Evolutionary conservation across 2,329 filamentous ascomycete species (phyloP).

Genomic region (Hypocreales sp.): DNA sequence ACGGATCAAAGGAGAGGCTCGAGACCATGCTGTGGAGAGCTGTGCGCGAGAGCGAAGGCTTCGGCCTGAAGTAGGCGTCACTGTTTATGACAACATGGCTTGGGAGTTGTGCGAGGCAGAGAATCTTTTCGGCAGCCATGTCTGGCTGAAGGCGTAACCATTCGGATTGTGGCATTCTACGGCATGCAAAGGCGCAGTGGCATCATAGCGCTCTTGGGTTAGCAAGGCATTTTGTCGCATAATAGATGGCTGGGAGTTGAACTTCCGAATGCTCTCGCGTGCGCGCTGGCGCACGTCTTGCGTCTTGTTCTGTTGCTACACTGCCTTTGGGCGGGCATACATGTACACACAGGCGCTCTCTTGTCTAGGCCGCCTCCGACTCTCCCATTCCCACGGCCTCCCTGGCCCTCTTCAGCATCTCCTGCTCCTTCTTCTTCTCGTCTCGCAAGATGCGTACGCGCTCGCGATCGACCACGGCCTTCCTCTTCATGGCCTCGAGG

Average conservation of each 20-base stretch:
- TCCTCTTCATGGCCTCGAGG: conserved; percentile 36
- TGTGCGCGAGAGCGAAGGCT: conserved; percentile 81
- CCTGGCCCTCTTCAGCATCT: conserved; percentile 24
- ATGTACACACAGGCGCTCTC: conserved; percentile 1
- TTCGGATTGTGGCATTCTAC: no score
- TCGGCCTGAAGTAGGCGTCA: conserved; percentile 58
- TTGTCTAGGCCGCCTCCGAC: conserved; percentile 13
- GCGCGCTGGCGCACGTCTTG: no score
- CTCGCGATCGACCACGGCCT: conserved; percentile 37
- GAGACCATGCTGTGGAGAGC: conserved; percentile 67
- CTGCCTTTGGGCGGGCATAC: background rate
- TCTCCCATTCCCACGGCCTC: conserved; percentile 21
- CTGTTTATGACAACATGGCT: conserved; percentile 5
- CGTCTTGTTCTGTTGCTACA: background rate
- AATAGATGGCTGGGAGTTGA: no score
- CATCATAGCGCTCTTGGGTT: background rate
- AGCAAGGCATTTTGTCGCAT: background rate
- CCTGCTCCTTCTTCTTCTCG: conserved; percentile 46
- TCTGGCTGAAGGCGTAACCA: no score
- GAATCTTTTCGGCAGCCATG: no score
- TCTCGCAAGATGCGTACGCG: conserved; percentile 35
- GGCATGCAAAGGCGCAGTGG: no score
- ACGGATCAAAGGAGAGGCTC: conserved; percentile 48
- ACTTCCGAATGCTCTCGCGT: no score
- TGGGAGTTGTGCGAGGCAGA: background rate